These are phyloP conservation scores for Termitomyces sp. DNA, from an alignment of 768 basidiomycete genomes.

Conservation along the genomic window DNA sequence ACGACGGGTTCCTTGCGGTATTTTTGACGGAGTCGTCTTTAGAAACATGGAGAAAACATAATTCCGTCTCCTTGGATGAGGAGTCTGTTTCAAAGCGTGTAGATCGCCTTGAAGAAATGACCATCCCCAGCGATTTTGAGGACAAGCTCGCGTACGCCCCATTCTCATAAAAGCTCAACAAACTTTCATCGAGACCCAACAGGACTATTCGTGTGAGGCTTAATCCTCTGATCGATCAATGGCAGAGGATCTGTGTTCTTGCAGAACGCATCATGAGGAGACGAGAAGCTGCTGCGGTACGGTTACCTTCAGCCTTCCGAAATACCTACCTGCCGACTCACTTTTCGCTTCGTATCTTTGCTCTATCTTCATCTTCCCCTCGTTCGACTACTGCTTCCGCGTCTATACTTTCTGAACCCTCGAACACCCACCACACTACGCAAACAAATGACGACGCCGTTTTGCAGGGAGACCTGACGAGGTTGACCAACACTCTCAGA, in stretches of 20 bases:
- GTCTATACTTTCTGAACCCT: constrained; percentile 26
- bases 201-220: constrained; percentile 76
- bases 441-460: constrained; percentile 15
- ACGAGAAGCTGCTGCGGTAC: constrained; percentile 89
- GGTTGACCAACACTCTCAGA: constrained; percentile 77
- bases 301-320: constrained; percentile 58
- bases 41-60: constrained; percentile 82
- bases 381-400: constrained; percentile 26
- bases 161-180: background rate
- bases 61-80: constrained; percentile 75
- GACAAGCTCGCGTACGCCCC: constrained; percentile 71
- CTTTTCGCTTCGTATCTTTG: constrained; percentile 51
- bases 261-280: constrained; percentile 86
- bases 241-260: constrained; percentile 85
- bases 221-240: constrained; percentile 77
- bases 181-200: constrained; percentile 8
- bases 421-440: constrained; percentile 23
- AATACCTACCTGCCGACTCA: constrained; percentile 66
- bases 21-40: constrained; percentile 84
- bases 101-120: constrained; percentile 83
- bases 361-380: constrained; percentile 29
- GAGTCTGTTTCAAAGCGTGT: constrained; percentile 78
- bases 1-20: constrained; percentile 75
- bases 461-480: constrained; percentile 73
- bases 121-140: constrained; percentile 87